Evolutionary conservation across 805 yeast genomes (phyloP), one percentile per base, ranked within the genome.

Genomic region (Candida cerambycidarum): DNA sequence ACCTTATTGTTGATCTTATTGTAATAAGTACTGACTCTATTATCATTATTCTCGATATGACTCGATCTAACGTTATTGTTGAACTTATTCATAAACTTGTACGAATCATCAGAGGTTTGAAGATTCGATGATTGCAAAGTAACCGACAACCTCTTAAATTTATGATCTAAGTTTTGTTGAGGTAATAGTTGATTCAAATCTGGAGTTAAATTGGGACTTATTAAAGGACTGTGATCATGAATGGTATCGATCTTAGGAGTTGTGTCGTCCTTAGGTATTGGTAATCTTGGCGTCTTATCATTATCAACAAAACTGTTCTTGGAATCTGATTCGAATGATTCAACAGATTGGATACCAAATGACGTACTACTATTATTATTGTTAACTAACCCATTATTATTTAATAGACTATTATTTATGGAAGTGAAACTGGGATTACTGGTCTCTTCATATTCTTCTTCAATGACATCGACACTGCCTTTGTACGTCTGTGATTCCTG

Each of bases 91-190:
- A 68, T 64, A 45, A 71, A 71, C 31, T 60, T 55, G 41, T 65
- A 56, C 1, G 75, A 69, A 43, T 69, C 74, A n/a, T 62, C 62
- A 4, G 75, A 63, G 0, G 69, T 59, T 25, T 54, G 52, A 24
- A 38, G 30, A 32, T 37, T 44, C 2, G 62, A 51, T 12, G 61
- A 61, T 41, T 63, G 69, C 18, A 71, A 50, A 1, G 75, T 67
- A 37, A 58, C 45, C 0, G 71, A 64, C 14, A 71, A 56, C 14
- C 75, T 36, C 38, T 64, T 63, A 44, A 71, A 71, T 44, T 67
- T 67, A 5, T 48, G 45, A 32, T 64, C 59, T 19, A 70, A 54
- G 28, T 59, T 62, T 39, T 60, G 63, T 36, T 58, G 62, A 4
- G 73, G 70, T n/a, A 65, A 51, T n/a, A 18, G 25, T 13, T 32